Base-by-base conservation (phyloP, 805 yeast species). In the Suhomyces vadensis region DNA sequence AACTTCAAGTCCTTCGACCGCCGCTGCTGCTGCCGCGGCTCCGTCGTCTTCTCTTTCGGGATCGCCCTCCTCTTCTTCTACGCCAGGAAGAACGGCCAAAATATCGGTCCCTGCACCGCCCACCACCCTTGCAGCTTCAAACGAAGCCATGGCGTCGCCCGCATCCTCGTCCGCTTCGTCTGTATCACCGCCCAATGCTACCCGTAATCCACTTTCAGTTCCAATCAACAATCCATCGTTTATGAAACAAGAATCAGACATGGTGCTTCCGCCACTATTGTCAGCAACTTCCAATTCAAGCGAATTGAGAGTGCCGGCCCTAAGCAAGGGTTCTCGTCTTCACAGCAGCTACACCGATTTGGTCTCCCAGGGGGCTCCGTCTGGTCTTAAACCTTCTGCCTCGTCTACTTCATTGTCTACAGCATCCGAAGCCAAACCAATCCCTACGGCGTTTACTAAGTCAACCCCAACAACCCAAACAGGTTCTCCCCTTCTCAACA, bases 1-100 rank as follows among this genome's bases (percentile, higher is more conserved):
- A 21, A 47, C 48, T 2, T 47, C 51, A 9, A 44, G 46, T 33
- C 44, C 51, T 1, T 41, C 48, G 3, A 26, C 46, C 5, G 51
- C 51, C 1, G 41, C 44, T 3, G 51, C 44, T 13, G 48, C 51
- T 39, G 39, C 42, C 39, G 39, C 47, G 43, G 36, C 35, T 11
- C 21, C 29, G 19, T 27, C 37, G 17, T 25, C 37, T 4, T 17
- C 27, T 14, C n/a, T n/a, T n/a, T n/a, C n/a, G n/a, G n/a, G n/a
- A n/a, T 42, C 46, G 26, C 42, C 46, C 10, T 16, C 37, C 3
- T 20, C 37, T 6, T 8, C 24, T 4, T 5, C 16, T 11, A 5
- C 17, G 19, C n/a, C 6, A 5, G 20, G 13, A 20, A 33, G 20
- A 24, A 7, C 26, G 10, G 26, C 10, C 7, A 33, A 33, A 11